These are phyloP conservation scores for Globisporangium acanthophoron DNA, from an alignment of 352 stramenopile species.

Conservation along the genomic window DNA sequence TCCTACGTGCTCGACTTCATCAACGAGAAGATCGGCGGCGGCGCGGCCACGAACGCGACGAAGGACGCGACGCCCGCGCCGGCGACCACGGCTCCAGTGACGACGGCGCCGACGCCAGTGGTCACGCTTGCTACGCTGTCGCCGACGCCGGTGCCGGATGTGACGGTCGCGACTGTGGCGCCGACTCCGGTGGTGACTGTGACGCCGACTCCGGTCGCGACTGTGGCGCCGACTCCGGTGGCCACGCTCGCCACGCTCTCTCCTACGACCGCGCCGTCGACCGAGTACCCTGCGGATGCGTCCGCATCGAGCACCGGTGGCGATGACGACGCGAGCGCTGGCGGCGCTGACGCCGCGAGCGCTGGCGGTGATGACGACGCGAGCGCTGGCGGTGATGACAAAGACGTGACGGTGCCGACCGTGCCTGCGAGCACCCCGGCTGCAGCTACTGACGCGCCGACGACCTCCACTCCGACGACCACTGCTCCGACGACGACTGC, in stretches of 20 bases:
- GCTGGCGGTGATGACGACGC: not conserved
- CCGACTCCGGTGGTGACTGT: not conserved
- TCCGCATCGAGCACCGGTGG: not conserved
- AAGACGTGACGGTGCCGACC: not conserved
- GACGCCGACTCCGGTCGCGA: not conserved
- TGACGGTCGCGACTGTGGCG: not conserved
- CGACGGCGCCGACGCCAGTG: not conserved
- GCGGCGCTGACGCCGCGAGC: not conserved
- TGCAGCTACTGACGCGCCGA: conserved; percentile 2
- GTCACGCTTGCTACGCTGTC: not conserved
- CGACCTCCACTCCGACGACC: conserved; percentile 5
- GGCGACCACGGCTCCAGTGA: conserved; percentile 1
- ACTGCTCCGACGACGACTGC: conserved; percentile 13
- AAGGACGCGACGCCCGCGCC: not conserved
- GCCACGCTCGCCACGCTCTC: not conserved
- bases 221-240: not conserved
- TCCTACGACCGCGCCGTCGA: not conserved
- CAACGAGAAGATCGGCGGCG: conserved; percentile 37
- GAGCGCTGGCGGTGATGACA: not conserved
- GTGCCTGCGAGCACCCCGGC: conserved; percentile 5
- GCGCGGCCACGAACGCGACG: conserved; percentile 12
- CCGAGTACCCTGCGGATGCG: not conserved
- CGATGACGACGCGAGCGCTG: not conserved
- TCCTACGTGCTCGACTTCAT: conserved; percentile 51
- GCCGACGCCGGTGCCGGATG: not conserved